Evolutionary conservation across 2,329 filamentous ascomycete species (phyloP).

Genomic region (Harringtonia lauricola): DNA sequence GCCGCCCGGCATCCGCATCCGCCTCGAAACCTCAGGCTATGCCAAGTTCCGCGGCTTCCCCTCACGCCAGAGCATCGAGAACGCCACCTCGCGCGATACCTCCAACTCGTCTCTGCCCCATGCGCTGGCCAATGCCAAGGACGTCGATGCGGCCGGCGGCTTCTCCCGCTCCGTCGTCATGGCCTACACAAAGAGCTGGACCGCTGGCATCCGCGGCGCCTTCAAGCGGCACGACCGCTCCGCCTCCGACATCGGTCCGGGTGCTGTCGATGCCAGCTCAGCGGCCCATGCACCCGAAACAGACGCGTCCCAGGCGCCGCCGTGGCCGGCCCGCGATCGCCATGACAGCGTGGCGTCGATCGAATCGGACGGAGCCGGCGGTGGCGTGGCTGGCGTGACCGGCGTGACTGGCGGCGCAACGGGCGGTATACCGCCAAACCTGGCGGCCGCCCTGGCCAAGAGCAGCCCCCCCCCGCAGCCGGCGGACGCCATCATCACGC

Average conservation of each 20-base stretch:
- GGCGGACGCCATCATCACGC: slow-evolving; percentile 20
- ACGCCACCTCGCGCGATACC: neutral
- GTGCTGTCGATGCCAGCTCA: neutral
- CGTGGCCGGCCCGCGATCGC: too few species aligned
- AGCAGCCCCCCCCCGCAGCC: too few species aligned
- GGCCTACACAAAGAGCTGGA: slow-evolving; percentile 41
- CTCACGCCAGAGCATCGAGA: slow-evolving; percentile 12
- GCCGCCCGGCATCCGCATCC: slow-evolving; percentile 36
- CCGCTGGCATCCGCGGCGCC: slow-evolving; percentile 32
- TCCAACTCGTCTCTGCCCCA: neutral
- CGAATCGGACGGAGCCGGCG: neutral
- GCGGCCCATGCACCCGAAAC: slow-evolving; percentile 12
- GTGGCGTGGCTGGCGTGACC: too few species aligned
- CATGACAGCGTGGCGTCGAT: too few species aligned
- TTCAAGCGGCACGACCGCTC: slow-evolving; percentile 20
- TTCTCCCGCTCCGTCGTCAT: slow-evolving; percentile 48
- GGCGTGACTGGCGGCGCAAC: too few species aligned
- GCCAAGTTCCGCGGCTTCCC: slow-evolving; percentile 44
- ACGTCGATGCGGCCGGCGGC: neutral
- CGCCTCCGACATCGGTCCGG: slow-evolving; percentile 8
- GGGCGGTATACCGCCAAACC: too few species aligned
- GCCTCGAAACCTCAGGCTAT: slow-evolving; percentile 44
- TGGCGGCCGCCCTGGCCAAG: neutral
- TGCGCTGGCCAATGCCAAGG: neutral
- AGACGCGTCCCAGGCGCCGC: slow-evolving; percentile 5